These are phyloP conservation scores for Pseudozyma pruni DNA, from an alignment of 1,284 basidiomycete species.

Conservation along the genomic window DNA sequence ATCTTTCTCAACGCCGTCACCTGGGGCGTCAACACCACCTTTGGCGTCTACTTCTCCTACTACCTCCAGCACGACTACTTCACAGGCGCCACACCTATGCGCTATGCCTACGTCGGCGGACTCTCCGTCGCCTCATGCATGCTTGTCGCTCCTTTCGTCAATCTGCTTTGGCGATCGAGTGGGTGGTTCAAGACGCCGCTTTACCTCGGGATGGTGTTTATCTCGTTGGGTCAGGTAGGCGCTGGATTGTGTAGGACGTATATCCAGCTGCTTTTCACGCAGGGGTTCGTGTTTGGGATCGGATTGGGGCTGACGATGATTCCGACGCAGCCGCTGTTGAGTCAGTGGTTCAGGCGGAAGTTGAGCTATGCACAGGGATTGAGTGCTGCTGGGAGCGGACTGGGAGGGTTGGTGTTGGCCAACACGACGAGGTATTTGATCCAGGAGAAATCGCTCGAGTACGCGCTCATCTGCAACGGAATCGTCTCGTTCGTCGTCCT, in stretches of 20 bases:
- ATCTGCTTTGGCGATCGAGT: slow-evolving; percentile 63
- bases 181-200: slow-evolving; percentile 67
- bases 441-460: slow-evolving; percentile 43
- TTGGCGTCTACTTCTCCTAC: slow-evolving; percentile 70
- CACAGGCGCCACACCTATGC: slow-evolving; percentile 65
- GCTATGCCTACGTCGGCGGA: slow-evolving; percentile 70
- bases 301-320: slow-evolving; percentile 56
- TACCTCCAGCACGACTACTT: slow-evolving; percentile 69
- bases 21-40: slow-evolving; percentile 69
- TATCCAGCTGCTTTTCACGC: slow-evolving; percentile 52
- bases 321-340: slow-evolving; percentile 41
- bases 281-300: slow-evolving; percentile 53
- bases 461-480: slow-evolving; percentile 59
- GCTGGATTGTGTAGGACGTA: slow-evolving; percentile 49
- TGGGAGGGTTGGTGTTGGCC: slow-evolving; percentile 37
- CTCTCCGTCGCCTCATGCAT: slow-evolving; percentile 68
- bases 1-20: slow-evolving; percentile 65
- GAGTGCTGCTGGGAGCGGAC: slow-evolving; percentile 26
- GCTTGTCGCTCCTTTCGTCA: slow-evolving; percentile 68
- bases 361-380: slow-evolving; percentile 34
- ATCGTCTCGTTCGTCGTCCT: slow-evolving; percentile 67
- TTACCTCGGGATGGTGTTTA: slow-evolving; percentile 61
- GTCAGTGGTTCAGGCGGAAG: slow-evolving; percentile 40
- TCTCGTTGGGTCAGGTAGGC: slow-evolving; percentile 39
- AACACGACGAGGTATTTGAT: slow-evolving; percentile 46